Base-by-base conservation (phyloP, 768 basidiomycete species). In the Hygrophorus pudorinus region DNA sequence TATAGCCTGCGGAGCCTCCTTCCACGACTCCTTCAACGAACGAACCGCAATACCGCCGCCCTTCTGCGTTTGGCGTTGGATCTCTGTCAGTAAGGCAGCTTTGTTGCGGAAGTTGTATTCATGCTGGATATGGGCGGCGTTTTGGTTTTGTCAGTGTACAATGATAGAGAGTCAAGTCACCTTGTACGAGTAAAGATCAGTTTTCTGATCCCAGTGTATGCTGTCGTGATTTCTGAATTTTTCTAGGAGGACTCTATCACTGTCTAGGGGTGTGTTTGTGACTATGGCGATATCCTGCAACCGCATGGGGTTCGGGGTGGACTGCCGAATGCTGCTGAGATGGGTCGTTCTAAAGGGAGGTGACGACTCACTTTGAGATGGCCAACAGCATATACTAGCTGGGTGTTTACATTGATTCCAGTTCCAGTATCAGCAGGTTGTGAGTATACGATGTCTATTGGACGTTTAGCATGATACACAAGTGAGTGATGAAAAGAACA, bases 1-100 rank as follows among this genome's bases (percentile, higher is more conserved):
- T 35, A 93, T 81, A 0, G 85, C 86, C 35, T 71, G 65, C 1
- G 83, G 81, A 0, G 90, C 85, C 51, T 87, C 85, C 53, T 87
- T 85, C 89, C 91, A 96, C 11, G 85, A 83, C 58, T 94, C 90
- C 56, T 92, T 90, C 33, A 96, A 66, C 1, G 79, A 72, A 14
- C 87, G 78, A 24, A 94, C 82, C 11, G 87, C 77, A 24, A 94
- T 78, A 2, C 90, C 90, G 2, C 87, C 84, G 9, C 88, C 89
- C 52, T 81, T 82, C 21, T 80, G 78, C 1, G 86, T 85, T 53
- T 86, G 79, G 1, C 85, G 79, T 56, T 90, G 86, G 30, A 96
- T 88, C 59, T 93, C 86, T 0, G 79, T 84, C 12, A 94, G 63
- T 2, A 94, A 70, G 0, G 88, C 78, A 3, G 79, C 80, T 65